Evolutionary conservation across 352 stramenopile genomes (phyloP).

Genomic region (Globisporangium echinulatum): DNA sequence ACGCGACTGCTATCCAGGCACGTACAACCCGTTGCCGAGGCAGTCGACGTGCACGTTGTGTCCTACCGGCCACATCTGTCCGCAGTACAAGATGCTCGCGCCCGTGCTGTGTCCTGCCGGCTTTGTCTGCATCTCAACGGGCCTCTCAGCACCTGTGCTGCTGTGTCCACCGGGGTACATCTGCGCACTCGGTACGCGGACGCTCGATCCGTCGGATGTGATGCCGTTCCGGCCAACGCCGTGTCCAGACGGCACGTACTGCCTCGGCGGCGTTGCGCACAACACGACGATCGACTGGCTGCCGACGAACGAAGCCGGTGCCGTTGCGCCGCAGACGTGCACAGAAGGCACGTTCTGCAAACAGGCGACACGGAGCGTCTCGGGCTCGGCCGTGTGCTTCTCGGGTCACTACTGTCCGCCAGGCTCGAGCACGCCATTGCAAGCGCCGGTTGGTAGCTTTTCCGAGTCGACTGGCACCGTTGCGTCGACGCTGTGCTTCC

Average conservation of each 20-base stretch:
- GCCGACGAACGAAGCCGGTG: constrained; percentile 72
- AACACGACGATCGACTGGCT: constrained; percentile 90
- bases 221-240: constrained; percentile 71
- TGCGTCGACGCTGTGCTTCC: constrained; percentile 93
- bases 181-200: constrained; percentile 90
- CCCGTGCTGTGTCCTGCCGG: constrained; percentile 89
- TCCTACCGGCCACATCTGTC: constrained; percentile 92
- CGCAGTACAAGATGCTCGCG: constrained; percentile 62
- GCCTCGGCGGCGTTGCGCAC: constrained; percentile 92
- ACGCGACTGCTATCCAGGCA: constrained; percentile 90
- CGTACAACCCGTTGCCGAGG: constrained; percentile 81
- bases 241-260: constrained; percentile 92
- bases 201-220: constrained; percentile 81
- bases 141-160: constrained; percentile 85
- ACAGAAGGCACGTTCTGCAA: constrained; percentile 94
- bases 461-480: constrained; percentile 82
- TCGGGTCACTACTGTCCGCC: constrained; percentile 95
- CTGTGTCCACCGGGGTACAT: constrained; percentile 93
- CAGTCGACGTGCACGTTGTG: constrained; percentile 94
- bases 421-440: constrained; percentile 76
- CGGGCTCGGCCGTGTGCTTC: constrained; percentile 87
- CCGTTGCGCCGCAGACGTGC: constrained; percentile 88
- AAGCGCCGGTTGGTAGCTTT: constrained; percentile 92
- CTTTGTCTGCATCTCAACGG: constrained; percentile 93
- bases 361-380: constrained; percentile 63